Evolutionary conservation across 2,329 filamentous ascomycete species (phyloP).

Genomic region (Coniochaeta pulveracea): DNA sequence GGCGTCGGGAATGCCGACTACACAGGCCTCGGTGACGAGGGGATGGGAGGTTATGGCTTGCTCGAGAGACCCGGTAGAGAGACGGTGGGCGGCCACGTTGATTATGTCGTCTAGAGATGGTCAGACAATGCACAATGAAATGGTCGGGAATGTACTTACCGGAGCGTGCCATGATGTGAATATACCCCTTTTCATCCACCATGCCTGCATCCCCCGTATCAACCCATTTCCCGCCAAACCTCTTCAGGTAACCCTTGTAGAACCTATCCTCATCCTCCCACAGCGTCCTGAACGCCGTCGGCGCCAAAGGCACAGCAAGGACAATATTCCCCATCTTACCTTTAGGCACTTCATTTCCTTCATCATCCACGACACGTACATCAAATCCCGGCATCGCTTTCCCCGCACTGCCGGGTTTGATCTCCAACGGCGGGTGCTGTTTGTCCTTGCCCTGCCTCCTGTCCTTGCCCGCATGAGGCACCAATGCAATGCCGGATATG

Average conservation of each 20-base stretch:
- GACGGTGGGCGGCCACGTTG: constrained; percentile 84
- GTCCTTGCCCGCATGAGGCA: constrained; percentile 46
- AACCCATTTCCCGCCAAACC: constrained; percentile 73
- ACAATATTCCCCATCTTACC: constrained; percentile 90
- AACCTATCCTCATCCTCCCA: constrained; percentile 83
- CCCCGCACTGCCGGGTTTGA: constrained; percentile 79
- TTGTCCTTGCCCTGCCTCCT: constrained; percentile 28
- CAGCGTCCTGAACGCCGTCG: constrained; percentile 74
- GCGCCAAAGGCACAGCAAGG: constrained; percentile 68
- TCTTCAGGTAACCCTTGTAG: constrained; percentile 71
- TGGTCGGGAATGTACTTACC: constrained; percentile 41
- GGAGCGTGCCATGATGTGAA: constrained; percentile 49
- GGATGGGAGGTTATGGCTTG: constrained; percentile 80
- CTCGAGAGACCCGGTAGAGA: constrained; percentile 64
- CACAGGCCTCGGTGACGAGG: constrained; percentile 69
- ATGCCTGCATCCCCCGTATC: constrained; percentile 88
- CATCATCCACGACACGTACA: constrained; percentile 72
- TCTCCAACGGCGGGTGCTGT: constrained; percentile 33
- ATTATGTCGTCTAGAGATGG: constrained; percentile 63
- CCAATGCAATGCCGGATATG: constrained; percentile 43
- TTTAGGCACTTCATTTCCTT: constrained; percentile 56
- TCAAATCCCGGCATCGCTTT: constrained; percentile 90
- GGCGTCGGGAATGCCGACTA: constrained; percentile 74
- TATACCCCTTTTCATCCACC: constrained; percentile 63
- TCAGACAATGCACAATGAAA: too few species aligned